Percentiles rank a stretch among this genome's conserved stretches.
These are phyloP conservation scores for Myriosclerotinia duriaeana DNA, from an alignment of 2,329 filamentous ascomycete genomes.

Conservation along the genomic window DNA sequence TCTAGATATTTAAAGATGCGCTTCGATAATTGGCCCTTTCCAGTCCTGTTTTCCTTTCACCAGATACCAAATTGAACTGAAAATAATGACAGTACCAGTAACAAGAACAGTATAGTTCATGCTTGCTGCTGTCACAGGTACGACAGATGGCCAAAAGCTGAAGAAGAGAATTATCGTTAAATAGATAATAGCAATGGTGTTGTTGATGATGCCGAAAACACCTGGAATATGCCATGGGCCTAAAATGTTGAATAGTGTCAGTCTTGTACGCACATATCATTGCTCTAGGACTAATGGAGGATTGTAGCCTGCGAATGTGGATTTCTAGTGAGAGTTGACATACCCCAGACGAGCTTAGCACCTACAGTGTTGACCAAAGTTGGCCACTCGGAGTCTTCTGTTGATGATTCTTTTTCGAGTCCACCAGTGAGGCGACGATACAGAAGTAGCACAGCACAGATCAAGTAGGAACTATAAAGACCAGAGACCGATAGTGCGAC, in stretches of 20 bases:
- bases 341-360: conserved; percentile 21
- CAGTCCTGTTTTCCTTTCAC: conserved; percentile 3
- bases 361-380: conserved; percentile 16
- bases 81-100: conserved; percentile 19
- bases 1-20: not conserved
- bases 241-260: not conserved
- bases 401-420: not conserved
- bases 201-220: conserved; percentile 44
- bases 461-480: conserved; percentile 24
- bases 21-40: conserved; percentile 7
- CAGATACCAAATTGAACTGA: conserved; percentile 23
- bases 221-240: conserved; percentile 36
- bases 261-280: not conserved
- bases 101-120: conserved; percentile 47
- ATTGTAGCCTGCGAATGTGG: not conserved
- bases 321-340: not conserved
- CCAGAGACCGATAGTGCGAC: conserved; percentile 43
- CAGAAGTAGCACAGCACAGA: conserved; percentile 21
- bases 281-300: not conserved
- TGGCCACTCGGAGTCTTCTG: conserved; percentile 1
- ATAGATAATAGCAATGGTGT: conserved; percentile 46
- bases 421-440: conserved; percentile 21
- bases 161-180: conserved; percentile 45
- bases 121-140: conserved; percentile 41
- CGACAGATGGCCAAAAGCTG: conserved; percentile 48